phyloP scores from a whole-genome alignment of 306 rosid species.

The Castanea sativa region DNA sequence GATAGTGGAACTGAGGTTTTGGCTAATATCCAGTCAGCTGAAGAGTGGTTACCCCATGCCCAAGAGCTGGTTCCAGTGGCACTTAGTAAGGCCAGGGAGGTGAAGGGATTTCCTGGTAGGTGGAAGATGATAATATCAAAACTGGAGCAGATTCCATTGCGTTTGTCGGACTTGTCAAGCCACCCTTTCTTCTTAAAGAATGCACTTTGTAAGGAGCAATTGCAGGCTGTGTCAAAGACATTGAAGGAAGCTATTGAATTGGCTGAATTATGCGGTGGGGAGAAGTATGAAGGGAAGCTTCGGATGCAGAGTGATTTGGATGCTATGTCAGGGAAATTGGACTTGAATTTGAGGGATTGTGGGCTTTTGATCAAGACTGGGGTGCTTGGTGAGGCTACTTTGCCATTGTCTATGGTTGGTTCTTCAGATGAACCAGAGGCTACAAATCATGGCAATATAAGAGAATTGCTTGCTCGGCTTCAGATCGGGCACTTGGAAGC shows the following conservation, averaged over 20 bases:
- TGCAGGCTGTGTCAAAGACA: constrained; percentile 75
- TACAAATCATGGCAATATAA: constrained; percentile 40
- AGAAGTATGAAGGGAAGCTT: constrained; percentile 84
- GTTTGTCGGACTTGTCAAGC: constrained; percentile 80
- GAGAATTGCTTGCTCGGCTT: constrained; percentile 84
- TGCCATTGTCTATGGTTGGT: constrained; percentile 41
- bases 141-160: constrained; percentile 75
- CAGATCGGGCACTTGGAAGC: constrained; percentile 94
- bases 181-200: constrained; percentile 95
- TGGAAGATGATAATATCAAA: constrained; percentile 88
- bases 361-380: constrained; percentile 82
- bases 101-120: constrained; percentile 65
- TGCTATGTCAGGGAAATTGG: constrained; percentile 68
- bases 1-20: constrained; percentile 31
- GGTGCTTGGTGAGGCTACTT: constrained; percentile 81
- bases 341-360: constrained; percentile 84
- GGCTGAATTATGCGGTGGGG: constrained; percentile 69
- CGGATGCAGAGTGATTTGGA: constrained; percentile 95
- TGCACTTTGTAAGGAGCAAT: constrained; percentile 84
- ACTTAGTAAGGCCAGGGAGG: constrained; percentile 67
- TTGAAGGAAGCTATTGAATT: constrained; percentile 52
- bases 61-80: constrained; percentile 73
- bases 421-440: constrained; percentile 41
- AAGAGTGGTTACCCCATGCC: constrained; percentile 60
- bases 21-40: constrained; percentile 42